A percentile compares a stretch with the other conserved stretches of the same genome.
Evolutionary conservation across 164 flowering plant species (phyloP).

Genomic region (Tetrastigma voinierianum): DNA sequence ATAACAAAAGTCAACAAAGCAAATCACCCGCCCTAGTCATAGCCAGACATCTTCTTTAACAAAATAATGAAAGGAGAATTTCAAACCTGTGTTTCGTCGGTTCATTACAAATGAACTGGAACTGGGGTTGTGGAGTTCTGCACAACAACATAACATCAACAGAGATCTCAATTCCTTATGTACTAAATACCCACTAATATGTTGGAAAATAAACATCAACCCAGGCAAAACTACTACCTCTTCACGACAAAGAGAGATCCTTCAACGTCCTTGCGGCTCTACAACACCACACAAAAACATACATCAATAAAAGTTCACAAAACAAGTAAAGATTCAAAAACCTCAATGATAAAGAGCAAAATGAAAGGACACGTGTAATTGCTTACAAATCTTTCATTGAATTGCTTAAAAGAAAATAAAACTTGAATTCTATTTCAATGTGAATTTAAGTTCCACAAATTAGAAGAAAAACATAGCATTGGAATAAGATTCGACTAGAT

Average conservation of each 20-base stretch:
- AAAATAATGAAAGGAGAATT: not conserved
- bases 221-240: conserved; percentile 44
- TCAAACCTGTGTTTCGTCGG: conserved; percentile 76
- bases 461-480: no score
- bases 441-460: no score
- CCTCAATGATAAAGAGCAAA: not conserved
- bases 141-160: conserved; percentile 8
- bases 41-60: not conserved
- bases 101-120: conserved; percentile 99
- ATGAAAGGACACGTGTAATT: no score
- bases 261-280: conserved; percentile 98
- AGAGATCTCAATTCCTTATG: not conserved
- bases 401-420: no score
- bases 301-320: conserved; percentile 3
- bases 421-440: no score
- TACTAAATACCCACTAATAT: not conserved
- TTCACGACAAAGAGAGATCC: conserved; percentile 97
- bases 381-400: no score
- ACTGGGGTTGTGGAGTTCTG: conserved; percentile 88
- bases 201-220: not conserved
- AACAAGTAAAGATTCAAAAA: not conserved
- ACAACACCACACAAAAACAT: conserved; percentile 18
- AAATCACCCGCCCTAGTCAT: no score
- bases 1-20: no score
- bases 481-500: no score